Percentiles rank a stretch among this genome's conserved stretches.
Evolutionary conservation across 2,329 filamentous ascomycete species (phyloP).

Genomic region (Beauveria varroae): DNA sequence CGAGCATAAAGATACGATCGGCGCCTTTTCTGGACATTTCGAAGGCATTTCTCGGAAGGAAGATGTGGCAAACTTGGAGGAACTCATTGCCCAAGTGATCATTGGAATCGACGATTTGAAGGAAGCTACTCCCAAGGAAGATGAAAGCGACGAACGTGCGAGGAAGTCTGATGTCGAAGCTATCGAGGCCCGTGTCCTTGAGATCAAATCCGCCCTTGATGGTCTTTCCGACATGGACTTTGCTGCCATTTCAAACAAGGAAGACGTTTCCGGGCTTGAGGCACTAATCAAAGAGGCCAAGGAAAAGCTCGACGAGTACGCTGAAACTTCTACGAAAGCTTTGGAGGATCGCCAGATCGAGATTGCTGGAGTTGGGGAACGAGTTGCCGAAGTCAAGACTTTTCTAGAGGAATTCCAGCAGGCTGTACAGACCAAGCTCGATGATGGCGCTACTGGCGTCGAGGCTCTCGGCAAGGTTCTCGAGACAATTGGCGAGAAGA

Average conservation of each 20-base stretch:
- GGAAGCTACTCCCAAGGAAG: constrained; percentile 43
- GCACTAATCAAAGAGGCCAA: constrained; percentile 65
- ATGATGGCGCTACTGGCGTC: constrained; percentile 64
- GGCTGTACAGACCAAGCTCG: constrained; percentile 67
- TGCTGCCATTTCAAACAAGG: constrained; percentile 64
- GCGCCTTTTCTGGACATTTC: constrained; percentile 57
- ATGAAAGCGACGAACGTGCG: constrained; percentile 50
- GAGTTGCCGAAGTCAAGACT: constrained; percentile 69
- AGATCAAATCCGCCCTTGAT: constrained; percentile 73
- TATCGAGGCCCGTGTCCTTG: constrained; percentile 73
- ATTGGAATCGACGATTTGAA: constrained; percentile 68
- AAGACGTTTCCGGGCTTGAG: constrained; percentile 59
- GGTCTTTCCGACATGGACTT: constrained; percentile 65
- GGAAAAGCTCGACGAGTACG: constrained; percentile 58
- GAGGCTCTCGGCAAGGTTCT: constrained; percentile 66
- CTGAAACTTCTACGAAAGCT: constrained; percentile 67
- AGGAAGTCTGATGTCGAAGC: constrained; percentile 78
- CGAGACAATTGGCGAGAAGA: constrained; percentile 56
- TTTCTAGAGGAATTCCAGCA: constrained; percentile 73
- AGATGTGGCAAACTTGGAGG: constrained; percentile 69
- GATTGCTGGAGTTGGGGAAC: constrained; percentile 68
- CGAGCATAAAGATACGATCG: constrained; percentile 68
- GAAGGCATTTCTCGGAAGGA: constrained; percentile 68
- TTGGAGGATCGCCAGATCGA: constrained; percentile 81
- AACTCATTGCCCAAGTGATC: constrained; percentile 71